Conservation (phyloP, 352 stramenopile genomes). For the Globisporangium perplexum region DNA sequence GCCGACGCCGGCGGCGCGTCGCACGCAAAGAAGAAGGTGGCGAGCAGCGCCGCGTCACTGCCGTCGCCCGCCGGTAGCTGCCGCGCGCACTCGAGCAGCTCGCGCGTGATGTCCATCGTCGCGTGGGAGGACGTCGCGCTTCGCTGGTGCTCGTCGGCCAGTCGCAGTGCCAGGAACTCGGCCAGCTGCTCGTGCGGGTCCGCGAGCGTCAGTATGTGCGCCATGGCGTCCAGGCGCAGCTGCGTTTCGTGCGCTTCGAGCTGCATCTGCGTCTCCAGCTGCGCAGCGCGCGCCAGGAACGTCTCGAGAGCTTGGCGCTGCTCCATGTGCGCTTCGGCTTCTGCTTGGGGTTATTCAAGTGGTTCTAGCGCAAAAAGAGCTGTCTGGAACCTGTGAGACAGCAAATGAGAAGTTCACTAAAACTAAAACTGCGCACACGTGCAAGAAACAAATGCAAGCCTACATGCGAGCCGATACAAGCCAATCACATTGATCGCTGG, state of each 20-base stretch:
- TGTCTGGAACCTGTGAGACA: too few relatives aligned
- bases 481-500: too few relatives aligned
- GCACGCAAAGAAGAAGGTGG: slow-evolving; percentile 56
- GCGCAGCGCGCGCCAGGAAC: slow-evolving; percentile 33
- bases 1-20: slow-evolving; percentile 18
- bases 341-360: too few relatives aligned
- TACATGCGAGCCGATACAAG: too few relatives aligned
- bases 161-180: slow-evolving; percentile 51
- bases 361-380: too few relatives aligned
- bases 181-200: slow-evolving; percentile 55
- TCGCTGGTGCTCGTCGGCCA: slow-evolving; percentile 26
- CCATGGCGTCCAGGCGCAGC: slow-evolving; percentile 44
- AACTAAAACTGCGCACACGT: too few relatives aligned
- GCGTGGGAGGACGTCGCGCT: slow-evolving; percentile 4
- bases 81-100: slow-evolving; percentile 48
- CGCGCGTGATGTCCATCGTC: slow-evolving; percentile 25
- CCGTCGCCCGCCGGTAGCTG: slow-evolving; percentile 38
- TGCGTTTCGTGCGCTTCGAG: slow-evolving; percentile 26
- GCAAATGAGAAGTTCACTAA: too few relatives aligned
- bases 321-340: too few relatives aligned
- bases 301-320: too few relatives aligned
- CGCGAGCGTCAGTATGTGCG: slow-evolving; percentile 42
- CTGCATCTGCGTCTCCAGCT: slow-evolving; percentile 38
- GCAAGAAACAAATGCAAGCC: too few relatives aligned
- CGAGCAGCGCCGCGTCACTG: slow-evolving; percentile 49